Evolutionary conservation across 139 green algal genomes (phyloP), one percentile per base, ranked within the genome.

Genomic region (Chlamydomonas applanata): DNA sequence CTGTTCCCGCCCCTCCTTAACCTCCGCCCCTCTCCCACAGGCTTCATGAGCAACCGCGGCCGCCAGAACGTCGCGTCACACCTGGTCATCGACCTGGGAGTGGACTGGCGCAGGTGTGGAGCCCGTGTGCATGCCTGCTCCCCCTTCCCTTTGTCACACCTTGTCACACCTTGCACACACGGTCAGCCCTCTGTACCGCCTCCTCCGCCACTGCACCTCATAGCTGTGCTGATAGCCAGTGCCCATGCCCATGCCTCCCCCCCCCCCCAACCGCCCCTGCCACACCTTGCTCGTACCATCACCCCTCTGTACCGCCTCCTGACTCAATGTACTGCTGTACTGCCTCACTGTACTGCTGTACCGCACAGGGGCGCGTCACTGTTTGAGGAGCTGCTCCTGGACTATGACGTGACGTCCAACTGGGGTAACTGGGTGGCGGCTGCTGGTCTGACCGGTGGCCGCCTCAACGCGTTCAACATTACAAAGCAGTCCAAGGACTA

Each of bases 381-480:
- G 75, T 98, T 97, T 79, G 94, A 98, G 81, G 75, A 71, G n/a
- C 64, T 85, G 34, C 91, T 99, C 71, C 75, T 97, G 11, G 95
- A 98, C 85, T 95, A 98, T 70, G 94, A 98, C 46, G 86, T 88
- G 2, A 69, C 85, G 62, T 83, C 82, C 73, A 98, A 98, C 81
- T 98, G 91, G 85, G 94, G 94, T 71, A 98, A 98, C 89, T 98
- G 95, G 95, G 87, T 91, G 45, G 68, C 90, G 0, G 89, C 90
- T 4, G 91, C 92, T 0, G 87, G 88, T 13, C 73, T 93, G 2
- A 93, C 85, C 1, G 92, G 81, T 5, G 94, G 93, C 0, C 84
- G 94, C 25, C 68, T 97, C 75, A 98, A 98, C 86, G 85, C 90
- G 68, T 98, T 97, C 90, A 98, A 98, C 90, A 95, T 97, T 85